Conservation (phyloP, 2,329 filamentous ascomycete genomes). For the Knufia petricola region DNA sequence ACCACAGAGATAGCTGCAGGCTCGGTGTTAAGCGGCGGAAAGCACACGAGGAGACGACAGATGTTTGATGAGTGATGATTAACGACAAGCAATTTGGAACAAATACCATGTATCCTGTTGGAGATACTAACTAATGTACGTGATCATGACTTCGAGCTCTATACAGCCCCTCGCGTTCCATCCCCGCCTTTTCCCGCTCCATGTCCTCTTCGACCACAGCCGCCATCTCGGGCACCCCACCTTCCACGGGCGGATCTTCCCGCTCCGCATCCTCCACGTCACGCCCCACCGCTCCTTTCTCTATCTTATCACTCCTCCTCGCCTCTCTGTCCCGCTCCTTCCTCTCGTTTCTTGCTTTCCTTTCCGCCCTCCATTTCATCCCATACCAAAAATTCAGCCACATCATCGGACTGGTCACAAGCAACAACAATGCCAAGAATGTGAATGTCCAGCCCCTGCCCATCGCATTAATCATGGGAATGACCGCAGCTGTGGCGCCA, state of each 20-base stretch:
- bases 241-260: slow-evolving; percentile 6
- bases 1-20: too few relatives aligned
- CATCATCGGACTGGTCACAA: slow-evolving; percentile 28
- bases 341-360: slow-evolving; percentile 13
- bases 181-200: not conserved
- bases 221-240: slow-evolving; percentile 8
- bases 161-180: not conserved
- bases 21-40: too few relatives aligned
- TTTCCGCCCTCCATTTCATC: slow-evolving; percentile 25
- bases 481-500: slow-evolving; percentile 41
- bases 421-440: slow-evolving; percentile 28
- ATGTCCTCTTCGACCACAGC: slow-evolving; percentile 7
- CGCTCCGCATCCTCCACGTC: not conserved
- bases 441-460: slow-evolving; percentile 40
- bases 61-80: too few relatives aligned
- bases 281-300: slow-evolving; percentile 6
- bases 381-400: slow-evolving; percentile 25
- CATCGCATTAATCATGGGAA: slow-evolving; percentile 40
- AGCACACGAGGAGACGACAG: too few relatives aligned
- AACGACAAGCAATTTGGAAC: too few relatives aligned
- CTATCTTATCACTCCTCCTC: slow-evolving; percentile 2
- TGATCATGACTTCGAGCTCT: not conserved
- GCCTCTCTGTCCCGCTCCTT: slow-evolving; percentile 15
- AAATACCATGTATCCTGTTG: too few relatives aligned
- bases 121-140: too few relatives aligned